Evolutionary conservation across 202 grass and related monocot genomes (phyloP), one percentile per base, ranked within the genome.

Genomic region (Schoenoplectus tabernaemontani): DNA sequence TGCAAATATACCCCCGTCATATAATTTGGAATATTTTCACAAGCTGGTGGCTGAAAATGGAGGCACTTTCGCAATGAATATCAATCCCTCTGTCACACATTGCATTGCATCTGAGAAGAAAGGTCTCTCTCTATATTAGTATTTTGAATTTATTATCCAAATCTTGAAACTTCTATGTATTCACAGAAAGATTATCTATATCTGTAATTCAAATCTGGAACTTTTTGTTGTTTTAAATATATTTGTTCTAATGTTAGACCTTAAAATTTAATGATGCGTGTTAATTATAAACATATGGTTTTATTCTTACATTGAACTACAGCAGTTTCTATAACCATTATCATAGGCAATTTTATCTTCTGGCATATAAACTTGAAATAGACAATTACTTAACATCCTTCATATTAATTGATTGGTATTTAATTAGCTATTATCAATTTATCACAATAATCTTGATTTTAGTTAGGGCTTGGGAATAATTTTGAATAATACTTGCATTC

Each of bases 41-140:
- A 94, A 93, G 84, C 24, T 92, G 60, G 94, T 97, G 80, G 87
- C 87, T 73, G 91, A 97, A 87, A 97, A 97, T 78, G 94, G 94
- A 7, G 94, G 91, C 71, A 87, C 87, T 58, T 97, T 97, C 69
- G 91, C 94, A 1, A 97, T 97, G 94, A 97, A 97, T 97, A 84
- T 97, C 67, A 97, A 93, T 86, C 87, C 93, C 66, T 92, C 94
- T 23, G 87, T 97, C 79, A 97, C 91, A 44, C 91, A 93, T 68
- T 89, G 87, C 56, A 92, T 97, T 71, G 89, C 87, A 17, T 80
- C 91, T 0, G 94, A 97, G 63, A 93, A 93, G 78, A 97, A 93
- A 90, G 91, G 91, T 93, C 71, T 60, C 69, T 59, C 42, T 57
- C 68, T 68, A 64, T 39, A 41, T 78, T 78, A 26, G 10, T 60